Conservation (phyloP, 2,329 filamentous ascomycete genomes). For the Penicillium paneum region DNA sequence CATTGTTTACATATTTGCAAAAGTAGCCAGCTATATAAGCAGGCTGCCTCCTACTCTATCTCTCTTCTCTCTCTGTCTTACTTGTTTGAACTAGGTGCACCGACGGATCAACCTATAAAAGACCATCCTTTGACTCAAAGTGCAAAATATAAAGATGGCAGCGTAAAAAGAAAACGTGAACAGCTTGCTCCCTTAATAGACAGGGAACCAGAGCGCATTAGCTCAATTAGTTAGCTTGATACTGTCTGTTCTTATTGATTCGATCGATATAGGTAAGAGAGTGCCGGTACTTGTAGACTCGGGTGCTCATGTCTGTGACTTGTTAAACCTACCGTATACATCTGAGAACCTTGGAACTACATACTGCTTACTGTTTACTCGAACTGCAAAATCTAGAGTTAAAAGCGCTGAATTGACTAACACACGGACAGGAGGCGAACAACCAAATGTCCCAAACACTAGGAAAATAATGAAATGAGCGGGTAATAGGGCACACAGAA, state of each 20-base stretch:
- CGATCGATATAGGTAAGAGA: not conserved
- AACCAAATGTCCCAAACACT: constrained; percentile 16
- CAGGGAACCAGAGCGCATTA: no score
- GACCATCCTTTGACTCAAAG: no score
- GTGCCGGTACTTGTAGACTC: not conserved
- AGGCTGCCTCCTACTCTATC: no score
- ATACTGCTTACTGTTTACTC: constrained; percentile 3
- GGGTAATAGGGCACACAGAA: constrained; percentile 31
- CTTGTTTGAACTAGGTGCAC: no score
- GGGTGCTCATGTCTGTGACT: not conserved
- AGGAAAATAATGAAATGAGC: constrained; percentile 25
- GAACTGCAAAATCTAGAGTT: constrained; percentile 13
- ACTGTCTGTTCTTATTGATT: not conserved
- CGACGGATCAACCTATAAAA: no score
- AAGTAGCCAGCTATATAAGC: no score
- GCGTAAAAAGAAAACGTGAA: no score
- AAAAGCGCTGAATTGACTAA: constrained; percentile 31
- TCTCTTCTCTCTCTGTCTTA: no score
- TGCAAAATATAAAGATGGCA: no score
- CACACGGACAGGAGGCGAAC: constrained; percentile 19
- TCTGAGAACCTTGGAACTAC: not conserved
- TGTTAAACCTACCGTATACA: not conserved
- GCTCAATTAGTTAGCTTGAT: not conserved
- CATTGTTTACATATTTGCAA: no score
- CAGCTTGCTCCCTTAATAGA: no score